These are phyloP conservation scores for Garcia nutans DNA, from an alignment of 345 rosid genomes.

Conservation along the genomic window DNA sequence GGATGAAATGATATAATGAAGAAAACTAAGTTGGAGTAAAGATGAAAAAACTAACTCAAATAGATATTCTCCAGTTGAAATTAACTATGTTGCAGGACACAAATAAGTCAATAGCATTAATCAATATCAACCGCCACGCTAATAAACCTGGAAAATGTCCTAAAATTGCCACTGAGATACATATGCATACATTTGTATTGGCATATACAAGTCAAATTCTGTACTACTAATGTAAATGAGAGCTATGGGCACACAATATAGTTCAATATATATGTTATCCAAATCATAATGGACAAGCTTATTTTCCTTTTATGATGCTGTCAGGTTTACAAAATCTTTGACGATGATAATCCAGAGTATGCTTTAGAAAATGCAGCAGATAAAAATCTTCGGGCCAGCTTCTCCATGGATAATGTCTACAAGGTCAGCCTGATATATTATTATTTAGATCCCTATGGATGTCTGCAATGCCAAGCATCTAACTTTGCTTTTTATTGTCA, in stretches of 20 bases:
- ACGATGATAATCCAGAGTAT: conserved; percentile 38
- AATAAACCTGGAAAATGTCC: neutral
- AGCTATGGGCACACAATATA: no score
- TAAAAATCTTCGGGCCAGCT: conserved; percentile 45
- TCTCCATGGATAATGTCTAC: conserved; percentile 44
- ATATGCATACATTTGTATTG: no score
- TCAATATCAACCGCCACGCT: neutral
- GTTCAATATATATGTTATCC: no score
- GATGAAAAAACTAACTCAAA: neutral
- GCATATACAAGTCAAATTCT: no score
- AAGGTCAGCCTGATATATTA: conserved; percentile 34
- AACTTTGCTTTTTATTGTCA: no score
- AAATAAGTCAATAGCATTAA: neutral
- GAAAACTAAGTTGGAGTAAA: neutral
- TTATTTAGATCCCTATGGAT: no score
- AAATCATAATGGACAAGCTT: neutral
- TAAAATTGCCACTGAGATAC: neutral
- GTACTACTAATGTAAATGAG: no score
- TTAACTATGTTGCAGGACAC: neutral
- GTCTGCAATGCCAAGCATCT: no score
- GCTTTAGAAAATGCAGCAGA: conserved; percentile 48
- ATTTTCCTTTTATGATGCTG: neutral
- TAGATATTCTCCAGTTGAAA: neutral
- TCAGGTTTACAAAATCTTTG: conserved; percentile 44
- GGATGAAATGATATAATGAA: neutral